These are phyloP conservation scores for Vitellaria paradoxa DNA, from an alignment of 179 eudicot species.

Conservation along the genomic window DNA sequence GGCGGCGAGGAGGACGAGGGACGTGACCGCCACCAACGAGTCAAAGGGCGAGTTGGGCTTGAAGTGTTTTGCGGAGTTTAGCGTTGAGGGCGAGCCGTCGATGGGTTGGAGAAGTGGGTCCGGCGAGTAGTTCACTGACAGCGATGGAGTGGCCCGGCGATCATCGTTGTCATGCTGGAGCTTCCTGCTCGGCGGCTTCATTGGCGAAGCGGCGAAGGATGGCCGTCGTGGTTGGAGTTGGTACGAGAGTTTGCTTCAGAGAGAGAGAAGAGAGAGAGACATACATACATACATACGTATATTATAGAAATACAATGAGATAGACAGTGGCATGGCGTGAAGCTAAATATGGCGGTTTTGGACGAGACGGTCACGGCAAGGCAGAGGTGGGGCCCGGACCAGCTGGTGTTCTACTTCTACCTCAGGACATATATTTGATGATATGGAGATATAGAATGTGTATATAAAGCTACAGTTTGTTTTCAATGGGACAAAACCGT, in stretches of 20 bases:
- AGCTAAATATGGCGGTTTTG: too few relatives aligned
- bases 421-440: too few relatives aligned
- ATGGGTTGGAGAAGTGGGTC: conserved; percentile 14
- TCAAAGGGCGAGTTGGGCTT: conserved; percentile 32
- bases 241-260: neutral
- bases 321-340: too few relatives aligned
- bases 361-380: too few relatives aligned
- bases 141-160: neutral
- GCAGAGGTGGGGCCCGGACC: too few relatives aligned
- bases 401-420: too few relatives aligned
- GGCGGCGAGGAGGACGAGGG: conserved; percentile 55
- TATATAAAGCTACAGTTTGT: too few relatives aligned
- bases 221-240: neutral
- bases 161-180: conserved; percentile 10
- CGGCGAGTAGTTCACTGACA: neutral
- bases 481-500: too few relatives aligned
- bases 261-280: neutral
- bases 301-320: too few relatives aligned
- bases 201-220: too few relatives aligned
- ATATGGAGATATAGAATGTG: too few relatives aligned
- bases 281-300: too few relatives aligned
- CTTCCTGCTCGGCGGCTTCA: conserved; percentile 11
- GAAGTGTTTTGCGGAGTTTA: neutral
- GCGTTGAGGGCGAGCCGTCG: conserved; percentile 8
- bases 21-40: conserved; percentile 53